Conservation (phyloP, 805 yeast genomes). For the Sugiyamaella valdiviana region DNA sequence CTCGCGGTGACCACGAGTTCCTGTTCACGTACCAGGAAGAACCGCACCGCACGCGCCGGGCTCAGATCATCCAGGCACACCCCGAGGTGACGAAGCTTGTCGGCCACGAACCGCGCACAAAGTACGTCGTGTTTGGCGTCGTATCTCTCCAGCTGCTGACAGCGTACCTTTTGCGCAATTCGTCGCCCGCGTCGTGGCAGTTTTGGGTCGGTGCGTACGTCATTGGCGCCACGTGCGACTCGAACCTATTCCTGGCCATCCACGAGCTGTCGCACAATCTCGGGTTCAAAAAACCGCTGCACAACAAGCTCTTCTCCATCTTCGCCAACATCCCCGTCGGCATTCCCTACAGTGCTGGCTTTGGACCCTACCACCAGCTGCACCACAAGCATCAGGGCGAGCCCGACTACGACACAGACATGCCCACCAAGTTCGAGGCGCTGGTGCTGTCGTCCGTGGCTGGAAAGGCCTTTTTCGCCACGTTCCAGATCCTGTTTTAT, state of each 20-base stretch:
- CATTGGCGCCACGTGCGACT: conserved; percentile 81
- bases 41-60: conserved; percentile 73
- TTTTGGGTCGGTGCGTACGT: conserved; percentile 63
- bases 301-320: conserved; percentile 71
- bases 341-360: conserved; percentile 80
- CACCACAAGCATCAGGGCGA: conserved; percentile 92
- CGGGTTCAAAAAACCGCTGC: conserved; percentile 70
- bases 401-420: conserved; percentile 73
- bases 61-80: conserved; percentile 62
- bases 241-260: conserved; percentile 77
- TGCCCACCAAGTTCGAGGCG: conserved; percentile 79
- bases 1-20: conserved; percentile 41
- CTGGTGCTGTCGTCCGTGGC: conserved; percentile 63
- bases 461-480: conserved; percentile 87
- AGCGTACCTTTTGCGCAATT: conserved; percentile 57
- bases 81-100: conserved; percentile 76
- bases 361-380: conserved; percentile 84
- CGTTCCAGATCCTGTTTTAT: conserved; percentile 81
- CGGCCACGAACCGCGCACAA: conserved; percentile 83
- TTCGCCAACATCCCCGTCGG: conserved; percentile 82
- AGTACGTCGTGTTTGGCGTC: conserved; percentile 62
- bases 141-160: conserved; percentile 59
- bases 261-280: conserved; percentile 85
- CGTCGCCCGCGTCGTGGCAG: conserved; percentile 45
- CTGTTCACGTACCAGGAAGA: conserved; percentile 80